Evolutionary conservation across 805 yeast species (phyloP), one percentile per base, ranked within the genome.

Genomic region (Kuraishia capsulata): DNA sequence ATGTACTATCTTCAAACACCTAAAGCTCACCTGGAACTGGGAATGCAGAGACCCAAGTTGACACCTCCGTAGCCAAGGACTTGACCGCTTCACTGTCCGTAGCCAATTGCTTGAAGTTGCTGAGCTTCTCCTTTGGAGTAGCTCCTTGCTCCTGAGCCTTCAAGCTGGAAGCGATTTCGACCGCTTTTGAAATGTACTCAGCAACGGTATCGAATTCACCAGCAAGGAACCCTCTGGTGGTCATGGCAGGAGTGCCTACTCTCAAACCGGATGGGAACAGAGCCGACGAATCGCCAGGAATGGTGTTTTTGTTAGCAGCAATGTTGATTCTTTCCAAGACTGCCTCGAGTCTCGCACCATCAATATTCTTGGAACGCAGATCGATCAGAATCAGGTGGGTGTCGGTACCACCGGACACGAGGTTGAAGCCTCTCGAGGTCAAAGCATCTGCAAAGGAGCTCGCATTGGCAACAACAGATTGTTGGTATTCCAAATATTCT

Each of bases 171-270:
- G 95, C 75, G 49, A 85, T 68, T 38, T 73, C 70, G 42, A 85
- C 88, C 28, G 96, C 95, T 48, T 67, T 63, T 56, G 83, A 84
- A 53, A 90, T 84, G 67, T 73, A 87, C 39, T 69, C 73, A 32
- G 89, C 90, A 41, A 90, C 92, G 57, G 73, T 72, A 45, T 69
- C 78, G 56, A 90, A 90, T 53, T 90, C 97, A 40, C 65, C 72
- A 44, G 71, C 73, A 38, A 76, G 76, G 56, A 90, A 81, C 35
- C 96, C 97, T 69, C 98, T 81, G 38, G 97, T 87, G 40, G 97
- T 82, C 97, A 90, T 90, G 35, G 97, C 97, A 42, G 98, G 98
- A 14, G 97, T 85, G 52, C 98, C 98, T 44, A 90, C 82, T 70
- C 98, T 83, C 48, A 90, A 69, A 52, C 98, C 98, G 44, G 94